These are phyloP conservation scores for Chlamydomonas sp. DNA, from an alignment of 139 green algal species.

Conservation along the genomic window DNA sequence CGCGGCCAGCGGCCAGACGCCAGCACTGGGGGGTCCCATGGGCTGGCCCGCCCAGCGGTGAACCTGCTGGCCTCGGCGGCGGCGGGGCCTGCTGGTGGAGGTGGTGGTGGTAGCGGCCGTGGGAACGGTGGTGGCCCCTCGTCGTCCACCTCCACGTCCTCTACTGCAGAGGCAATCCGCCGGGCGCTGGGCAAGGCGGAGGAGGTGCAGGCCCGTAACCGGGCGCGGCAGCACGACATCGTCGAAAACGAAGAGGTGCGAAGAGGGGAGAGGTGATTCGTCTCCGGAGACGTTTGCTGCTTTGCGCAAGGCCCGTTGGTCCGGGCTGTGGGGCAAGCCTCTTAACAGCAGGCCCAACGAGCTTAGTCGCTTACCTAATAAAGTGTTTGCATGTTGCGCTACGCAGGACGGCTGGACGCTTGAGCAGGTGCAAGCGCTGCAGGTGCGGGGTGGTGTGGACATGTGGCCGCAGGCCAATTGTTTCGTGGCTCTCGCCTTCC, in stretches of 20 bases:
- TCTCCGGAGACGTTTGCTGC: not conserved
- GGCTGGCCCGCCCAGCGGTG: not conserved
- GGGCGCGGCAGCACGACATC: constrained; percentile 15
- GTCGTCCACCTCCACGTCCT: not conserved
- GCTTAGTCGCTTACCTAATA: too few relatives aligned
- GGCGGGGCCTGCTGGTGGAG: too few relatives aligned
- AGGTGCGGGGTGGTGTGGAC: not conserved
- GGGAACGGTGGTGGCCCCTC: not conserved
- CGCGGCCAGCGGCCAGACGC: not conserved
- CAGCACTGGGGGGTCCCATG: not conserved
- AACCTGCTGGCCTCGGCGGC: too few relatives aligned
- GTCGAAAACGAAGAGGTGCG: constrained; percentile 26
- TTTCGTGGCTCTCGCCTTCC: too few relatives aligned
- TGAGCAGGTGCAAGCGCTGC: constrained; percentile 23
- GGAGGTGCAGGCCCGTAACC: not conserved
- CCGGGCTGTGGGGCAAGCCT: too few relatives aligned
- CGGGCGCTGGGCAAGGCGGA: not conserved
- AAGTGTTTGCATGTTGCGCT: not conserved
- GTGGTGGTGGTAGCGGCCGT: too few relatives aligned
- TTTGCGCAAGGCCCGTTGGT: too few relatives aligned
- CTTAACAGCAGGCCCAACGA: too few relatives aligned
- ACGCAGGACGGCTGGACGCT: constrained; percentile 28
- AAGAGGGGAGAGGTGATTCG: not conserved
- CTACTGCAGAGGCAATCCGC: not conserved
- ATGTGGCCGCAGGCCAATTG: too few relatives aligned